Evolutionary conservation across 2,329 filamentous ascomycete species (phyloP).

Genomic region (Fusarium anguioides): DNA sequence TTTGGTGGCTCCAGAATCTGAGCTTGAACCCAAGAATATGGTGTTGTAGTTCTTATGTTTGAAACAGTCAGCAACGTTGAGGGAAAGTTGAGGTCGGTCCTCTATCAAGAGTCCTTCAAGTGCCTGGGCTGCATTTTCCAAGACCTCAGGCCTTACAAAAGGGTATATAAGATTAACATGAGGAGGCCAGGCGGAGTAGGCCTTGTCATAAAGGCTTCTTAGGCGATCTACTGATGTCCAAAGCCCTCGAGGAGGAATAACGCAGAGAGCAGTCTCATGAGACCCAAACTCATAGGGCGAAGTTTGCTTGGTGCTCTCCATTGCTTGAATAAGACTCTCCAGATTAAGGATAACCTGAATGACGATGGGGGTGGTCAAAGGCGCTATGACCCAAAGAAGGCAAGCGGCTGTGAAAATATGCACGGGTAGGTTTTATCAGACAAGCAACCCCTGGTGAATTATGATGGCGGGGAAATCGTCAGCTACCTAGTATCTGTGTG

Average conservation of each 20-base stretch:
- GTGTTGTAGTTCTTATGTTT: constrained; percentile 62
- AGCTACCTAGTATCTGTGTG: neutral
- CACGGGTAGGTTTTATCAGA: no score
- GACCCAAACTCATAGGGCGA: constrained; percentile 47
- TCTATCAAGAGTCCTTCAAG: constrained; percentile 33
- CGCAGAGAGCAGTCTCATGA: constrained; percentile 69
- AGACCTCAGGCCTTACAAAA: constrained; percentile 63
- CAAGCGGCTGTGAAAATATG: neutral
- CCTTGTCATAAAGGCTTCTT: constrained; percentile 71
- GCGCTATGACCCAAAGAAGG: neutral
- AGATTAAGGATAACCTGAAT: neutral
- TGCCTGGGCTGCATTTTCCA: constrained; percentile 56
- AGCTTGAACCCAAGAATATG: constrained; percentile 54
- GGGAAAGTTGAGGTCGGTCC: constrained; percentile 40
- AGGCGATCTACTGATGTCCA: constrained; percentile 64
- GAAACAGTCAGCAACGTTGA: constrained; percentile 61
- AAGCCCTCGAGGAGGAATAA: constrained; percentile 63
- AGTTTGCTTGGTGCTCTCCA: constrained; percentile 17
- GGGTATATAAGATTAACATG: constrained; percentile 76
- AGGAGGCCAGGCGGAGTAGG: constrained; percentile 71
- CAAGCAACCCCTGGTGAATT: neutral
- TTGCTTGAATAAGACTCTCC: neutral
- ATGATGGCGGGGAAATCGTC: no score
- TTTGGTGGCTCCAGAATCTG: constrained; percentile 3
- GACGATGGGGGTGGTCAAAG: neutral